Base-by-base conservation (phyloP, 305 asterid species). In the Salvia sclarea region DNA sequence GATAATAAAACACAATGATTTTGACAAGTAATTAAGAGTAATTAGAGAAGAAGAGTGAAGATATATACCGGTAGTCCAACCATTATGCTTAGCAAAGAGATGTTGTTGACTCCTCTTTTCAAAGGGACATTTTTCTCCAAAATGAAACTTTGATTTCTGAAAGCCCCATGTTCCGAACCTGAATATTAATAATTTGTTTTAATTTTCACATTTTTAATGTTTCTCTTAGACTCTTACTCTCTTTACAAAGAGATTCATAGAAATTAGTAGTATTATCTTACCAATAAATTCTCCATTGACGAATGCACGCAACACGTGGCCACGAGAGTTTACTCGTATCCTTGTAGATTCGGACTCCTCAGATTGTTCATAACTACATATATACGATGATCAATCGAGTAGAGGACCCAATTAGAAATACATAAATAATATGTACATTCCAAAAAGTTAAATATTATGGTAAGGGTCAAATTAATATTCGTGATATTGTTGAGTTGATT, bases 41-140 rank as follows among this genome's bases (percentile, higher is more conserved):
- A 33, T 33, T 8, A 2, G 41, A 35, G 41, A 3, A 35, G 17
- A 60, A 59, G 56, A n/a, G n/a, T n/a, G n/a, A 54, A 68, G 11
- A 37, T 6, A 71, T 85, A 90, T 85, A 92, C 98, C 76, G 92
- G 97, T 68, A 90, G 57, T 20, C 97, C 98, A 78, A 90, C 90
- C 81, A 80, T 88, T 66, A 52, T 79, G 73, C 98, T 90, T 24
- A 93, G 84, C 82, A 93, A 76, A 18, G 98, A 86, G 64, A 93
- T 80, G 54, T 76, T 81, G 75, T 86, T 88, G 25, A 25, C 76
- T 64, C 96, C 97, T 30, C 69, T 45, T 30, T 61, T 55, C 21
- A 93, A 52, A 67, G 75, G 67, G 21, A 78, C 56, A 1, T 17
- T 74, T 41, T 73, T 75, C 61, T 81, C 73, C 60, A 85, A 24